Conservation (phyloP, 371 early-diverging fungal genomes). For the Mortierella sp. region DNA sequence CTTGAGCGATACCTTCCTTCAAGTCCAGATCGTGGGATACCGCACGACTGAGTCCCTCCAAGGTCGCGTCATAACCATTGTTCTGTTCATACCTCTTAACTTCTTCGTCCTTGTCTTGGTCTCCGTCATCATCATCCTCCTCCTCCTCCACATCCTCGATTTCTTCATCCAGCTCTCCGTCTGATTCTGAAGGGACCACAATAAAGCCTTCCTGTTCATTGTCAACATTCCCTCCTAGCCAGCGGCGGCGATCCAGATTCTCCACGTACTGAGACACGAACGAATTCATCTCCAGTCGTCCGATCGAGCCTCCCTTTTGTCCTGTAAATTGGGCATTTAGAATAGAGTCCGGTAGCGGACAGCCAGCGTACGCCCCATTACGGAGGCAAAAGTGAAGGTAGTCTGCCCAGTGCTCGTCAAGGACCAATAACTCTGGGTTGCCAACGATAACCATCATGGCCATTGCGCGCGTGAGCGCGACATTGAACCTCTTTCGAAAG, state of each 20-base stretch:
- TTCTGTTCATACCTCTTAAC: slow-evolving; percentile 13
- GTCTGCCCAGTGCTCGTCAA: slow-evolving; percentile 49
- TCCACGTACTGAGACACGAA: slow-evolving; percentile 50
- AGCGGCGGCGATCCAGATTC: slow-evolving; percentile 42
- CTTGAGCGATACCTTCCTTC: slow-evolving; percentile 7
- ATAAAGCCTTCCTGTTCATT: slow-evolving; percentile 37
- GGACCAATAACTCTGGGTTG: slow-evolving; percentile 49
- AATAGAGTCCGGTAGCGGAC: slow-evolving; percentile 39
- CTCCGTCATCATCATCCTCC: not conserved
- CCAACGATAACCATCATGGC: slow-evolving; percentile 56
- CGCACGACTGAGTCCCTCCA: slow-evolving; percentile 31
- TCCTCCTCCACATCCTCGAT: slow-evolving; percentile 12
- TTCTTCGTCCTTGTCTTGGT: not conserved
- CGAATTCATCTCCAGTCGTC: slow-evolving; percentile 48
- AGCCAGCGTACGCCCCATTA: slow-evolving; percentile 44
- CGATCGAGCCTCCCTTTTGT: slow-evolving; percentile 34
- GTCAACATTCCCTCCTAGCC: slow-evolving; percentile 39
- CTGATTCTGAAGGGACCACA: slow-evolving; percentile 34
- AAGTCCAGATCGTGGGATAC: slow-evolving; percentile 29
- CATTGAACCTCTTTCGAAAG: slow-evolving; percentile 61
- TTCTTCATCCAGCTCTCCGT: slow-evolving; percentile 26
- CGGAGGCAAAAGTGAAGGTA: slow-evolving; percentile 51
- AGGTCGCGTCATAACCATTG: slow-evolving; percentile 21
- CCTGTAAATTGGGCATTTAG: slow-evolving; percentile 33
- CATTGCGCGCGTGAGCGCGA: slow-evolving; percentile 62